Evolutionary conservation across 768 basidiomycete species (phyloP).

Genomic region (Boletus eberwhitei): DNA sequence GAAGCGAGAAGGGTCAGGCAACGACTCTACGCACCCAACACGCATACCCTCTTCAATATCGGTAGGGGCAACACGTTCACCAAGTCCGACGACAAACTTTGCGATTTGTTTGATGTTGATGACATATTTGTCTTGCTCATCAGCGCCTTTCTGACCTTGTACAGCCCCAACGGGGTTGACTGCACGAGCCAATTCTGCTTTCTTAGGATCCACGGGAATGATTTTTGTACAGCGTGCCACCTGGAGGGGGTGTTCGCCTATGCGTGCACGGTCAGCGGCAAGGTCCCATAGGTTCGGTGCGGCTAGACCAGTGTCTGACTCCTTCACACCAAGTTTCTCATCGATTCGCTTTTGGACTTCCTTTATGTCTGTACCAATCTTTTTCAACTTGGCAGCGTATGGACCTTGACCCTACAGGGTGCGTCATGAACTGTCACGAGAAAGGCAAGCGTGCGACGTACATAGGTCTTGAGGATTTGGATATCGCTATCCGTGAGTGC

Average conservation of each 20-base stretch:
- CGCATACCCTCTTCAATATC: conserved; percentile 99
- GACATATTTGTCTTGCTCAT: conserved; percentile 99
- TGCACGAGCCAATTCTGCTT: conserved; percentile 73
- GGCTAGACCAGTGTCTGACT: conserved; percentile 96
- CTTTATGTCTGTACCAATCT: conserved; percentile 88
- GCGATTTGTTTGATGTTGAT: conserved; percentile 99
- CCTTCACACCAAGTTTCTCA: conserved; percentile 97
- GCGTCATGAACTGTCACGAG: neutral
- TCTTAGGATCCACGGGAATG: conserved; percentile 74
- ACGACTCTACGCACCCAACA: conserved; percentile 72
- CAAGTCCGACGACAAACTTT: conserved; percentile 97
- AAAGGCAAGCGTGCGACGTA: conserved; percentile 35
- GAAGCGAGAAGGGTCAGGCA: neutral
- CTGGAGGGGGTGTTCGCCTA: conserved; percentile 91
- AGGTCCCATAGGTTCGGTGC: conserved; percentile 98
- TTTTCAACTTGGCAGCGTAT: conserved; percentile 85
- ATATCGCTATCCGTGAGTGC: conserved; percentile 98
- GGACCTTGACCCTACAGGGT: conserved; percentile 89
- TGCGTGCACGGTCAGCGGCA: conserved; percentile 85
- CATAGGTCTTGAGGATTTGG: conserved; percentile 98
- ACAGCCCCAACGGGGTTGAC: conserved; percentile 74
- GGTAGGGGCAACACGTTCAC: conserved; percentile 93
- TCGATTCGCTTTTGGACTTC: conserved; percentile 97
- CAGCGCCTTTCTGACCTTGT: conserved; percentile 93
- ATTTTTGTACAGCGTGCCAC: conserved; percentile 99